phyloP scores from a whole-genome alignment of 306 rosid genomes.

The Cucurbita pepo region DNA sequence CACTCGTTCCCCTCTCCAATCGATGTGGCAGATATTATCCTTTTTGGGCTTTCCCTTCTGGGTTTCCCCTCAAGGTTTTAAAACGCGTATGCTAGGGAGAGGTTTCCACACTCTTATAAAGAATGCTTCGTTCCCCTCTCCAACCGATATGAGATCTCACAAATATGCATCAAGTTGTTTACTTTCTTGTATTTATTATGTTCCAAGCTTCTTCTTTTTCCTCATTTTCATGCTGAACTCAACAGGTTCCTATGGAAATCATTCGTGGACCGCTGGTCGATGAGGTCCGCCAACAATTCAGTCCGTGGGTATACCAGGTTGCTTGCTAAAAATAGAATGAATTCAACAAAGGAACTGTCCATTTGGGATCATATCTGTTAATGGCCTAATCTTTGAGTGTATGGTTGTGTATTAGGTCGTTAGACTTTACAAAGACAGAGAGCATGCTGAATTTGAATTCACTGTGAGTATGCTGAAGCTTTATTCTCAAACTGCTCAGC shows the following conservation, averaged over 20 bases:
- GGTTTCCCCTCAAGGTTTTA: no score
- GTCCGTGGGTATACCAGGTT: constrained; percentile 82
- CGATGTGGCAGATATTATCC: no score
- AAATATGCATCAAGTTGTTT: not conserved
- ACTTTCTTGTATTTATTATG: not conserved
- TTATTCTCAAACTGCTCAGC: not conserved
- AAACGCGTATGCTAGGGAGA: no score
- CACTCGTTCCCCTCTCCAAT: no score
- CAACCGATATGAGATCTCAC: no score
- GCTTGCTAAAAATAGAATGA: not conserved
- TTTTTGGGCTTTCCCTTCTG: no score
- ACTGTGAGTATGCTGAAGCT: constrained; percentile 36
- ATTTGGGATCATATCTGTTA: not conserved
- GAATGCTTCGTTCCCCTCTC: no score
- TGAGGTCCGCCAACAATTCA: constrained; percentile 60
- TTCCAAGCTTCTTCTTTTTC: not conserved
- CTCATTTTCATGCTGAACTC: not conserved
- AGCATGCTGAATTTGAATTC: constrained; percentile 81
- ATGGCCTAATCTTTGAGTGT: not conserved
- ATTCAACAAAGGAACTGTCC: not conserved
- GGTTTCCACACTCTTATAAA: no score
- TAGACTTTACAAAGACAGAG: constrained; percentile 67
- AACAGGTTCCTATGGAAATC: constrained; percentile 48
- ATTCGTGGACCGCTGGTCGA: constrained; percentile 51
- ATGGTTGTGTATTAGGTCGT: constrained; percentile 35